Evolutionary conservation across 805 yeast genomes (phyloP), one percentile per base, ranked within the genome.

Genomic region (Ogataea angusta): DNA sequence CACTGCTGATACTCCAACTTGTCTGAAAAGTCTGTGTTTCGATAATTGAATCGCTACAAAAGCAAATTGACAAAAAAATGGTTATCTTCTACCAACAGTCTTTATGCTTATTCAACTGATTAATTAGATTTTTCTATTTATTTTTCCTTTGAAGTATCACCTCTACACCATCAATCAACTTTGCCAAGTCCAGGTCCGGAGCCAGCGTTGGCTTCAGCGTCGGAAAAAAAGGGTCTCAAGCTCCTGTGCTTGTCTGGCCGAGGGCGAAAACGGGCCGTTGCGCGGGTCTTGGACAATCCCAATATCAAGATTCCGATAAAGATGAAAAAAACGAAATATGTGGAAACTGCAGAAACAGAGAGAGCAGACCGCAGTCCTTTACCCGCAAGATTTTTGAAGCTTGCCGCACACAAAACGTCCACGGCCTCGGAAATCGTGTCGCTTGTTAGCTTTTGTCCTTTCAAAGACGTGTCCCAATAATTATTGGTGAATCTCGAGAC

Each of bases 401-500:
- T 43, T 5, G 53, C 41, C 10, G 15, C 27, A 7, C 37, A 32
- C 6, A 58, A 28, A 10, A 47, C 34, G 2, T 48, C 34, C 2
- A 51, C 37, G 15, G 41, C 38, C 9, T 39, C 42, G 4, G 33
- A 25, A 8, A 45, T 37, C 1, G 41, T 21, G 2, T 42, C 45
- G 22, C 48, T 33, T 1, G 36, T 35, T 22, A 57, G 23, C 30
- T 44, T 38, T 6, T 40, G 29, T 5, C 46, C 49, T 3, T 43
- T 16, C 7, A 9, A 8, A 17, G 40, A 39, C 12, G 34, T 29
- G 34, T 54, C 54, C 62, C 63, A 58, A 25, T 42, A 57, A 6
- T 33, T 34, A 17, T 48, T 43, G 6, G 45, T 52, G 43, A 57
- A 70, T 47, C 70, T 70, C 23, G 69, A 63, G 2, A 82, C 60